Base-by-base conservation (phyloP, 176 grass and related monocot species). In the Coix lacrymajobi region DNA sequence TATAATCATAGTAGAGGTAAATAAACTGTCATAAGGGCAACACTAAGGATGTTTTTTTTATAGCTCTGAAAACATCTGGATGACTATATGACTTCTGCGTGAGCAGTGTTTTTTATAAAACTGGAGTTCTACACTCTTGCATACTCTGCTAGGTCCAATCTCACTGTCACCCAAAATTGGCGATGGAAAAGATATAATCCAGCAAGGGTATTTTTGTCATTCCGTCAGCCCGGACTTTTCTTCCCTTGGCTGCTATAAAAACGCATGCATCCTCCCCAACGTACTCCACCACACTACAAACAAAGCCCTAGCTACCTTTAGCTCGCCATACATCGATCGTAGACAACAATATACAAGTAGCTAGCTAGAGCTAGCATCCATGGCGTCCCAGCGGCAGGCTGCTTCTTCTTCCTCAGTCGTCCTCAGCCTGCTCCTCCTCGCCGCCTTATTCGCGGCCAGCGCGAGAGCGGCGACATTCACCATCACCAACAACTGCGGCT, bases 401-500 rank as follows among this genome's bases (percentile, higher is more conserved):
- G n/a, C n/a, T n/a, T n/a, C n/a, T n/a, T 62, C 89, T 4, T 22
- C 81, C 12, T 20, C 75, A 10, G 4, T 67, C 17, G 4, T 67
- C 17, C 24, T 92, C 44, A 3, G 83, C 73, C 14, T 90, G 10
- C 2, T 86, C 7, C 8, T 75, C 43, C 54, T 83, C 1, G 10
- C 73, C 62, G 15, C 32, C 58, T 40, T n/a, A n/a, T n/a, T 78
- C 25, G 1, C 36, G 0, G 6, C 37, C 4, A 12, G 73, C 0
- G 34, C 78, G 2, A 73, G 75, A 25, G 80, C 84, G 0, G 65
- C 85, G 8, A 86, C 44, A 1, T 86, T 96, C 85, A 84, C 75
- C 34, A 40, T 96, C 31, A 51, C n/a, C 7, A 96, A 96, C 88
- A 56, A 45, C 5, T 96, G 93, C 49, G 9, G 76, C 2, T 92